phyloP scores from a whole-genome alignment of 1,139 yeast genomes.

The Lodderomyces oxycetoniae region DNA sequence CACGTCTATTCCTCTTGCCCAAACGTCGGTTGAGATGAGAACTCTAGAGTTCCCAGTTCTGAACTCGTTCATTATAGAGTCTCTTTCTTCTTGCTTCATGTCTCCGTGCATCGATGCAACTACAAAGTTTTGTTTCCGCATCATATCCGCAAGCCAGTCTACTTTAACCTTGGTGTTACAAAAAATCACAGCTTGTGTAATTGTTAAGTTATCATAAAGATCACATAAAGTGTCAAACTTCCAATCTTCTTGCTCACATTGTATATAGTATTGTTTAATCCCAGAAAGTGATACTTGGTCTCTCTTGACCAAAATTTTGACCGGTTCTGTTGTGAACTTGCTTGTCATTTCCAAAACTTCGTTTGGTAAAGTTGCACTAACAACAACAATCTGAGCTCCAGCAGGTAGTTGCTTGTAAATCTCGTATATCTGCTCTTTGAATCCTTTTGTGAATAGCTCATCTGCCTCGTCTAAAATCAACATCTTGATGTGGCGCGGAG shows the following conservation, averaged over 20 bases:
- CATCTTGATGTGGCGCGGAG: conserved; percentile 72
- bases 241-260: conserved; percentile 92
- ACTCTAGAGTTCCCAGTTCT: conserved; percentile 98
- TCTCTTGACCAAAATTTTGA: conserved; percentile 81
- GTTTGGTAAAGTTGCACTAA: conserved; percentile 84
- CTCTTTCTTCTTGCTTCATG: conserved; percentile 95
- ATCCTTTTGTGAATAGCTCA: conserved; percentile 84
- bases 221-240: conserved; percentile 93
- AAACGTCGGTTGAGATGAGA: conserved; percentile 92
- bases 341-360: conserved; percentile 84
- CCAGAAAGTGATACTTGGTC: conserved; percentile 89
- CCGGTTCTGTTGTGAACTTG: conserved; percentile 88
- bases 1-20: conserved; percentile 99
- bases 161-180: conserved; percentile 99
- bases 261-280: conserved; percentile 79
- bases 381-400: conserved; percentile 85
- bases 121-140: conserved; percentile 84
- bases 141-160: conserved; percentile 84
- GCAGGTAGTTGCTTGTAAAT: conserved; percentile 78
- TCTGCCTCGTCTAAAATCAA: conserved; percentile 92
- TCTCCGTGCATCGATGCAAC: conserved; percentile 98
- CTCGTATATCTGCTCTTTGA: conserved; percentile 88
- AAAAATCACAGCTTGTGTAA: conserved; percentile 93
- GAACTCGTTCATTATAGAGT: conserved; percentile 96
- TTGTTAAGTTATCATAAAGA: conserved; percentile 86